Evolutionary conservation across 305 asterid genomes (phyloP).

Genomic region (Fraxinus ornus): DNA sequence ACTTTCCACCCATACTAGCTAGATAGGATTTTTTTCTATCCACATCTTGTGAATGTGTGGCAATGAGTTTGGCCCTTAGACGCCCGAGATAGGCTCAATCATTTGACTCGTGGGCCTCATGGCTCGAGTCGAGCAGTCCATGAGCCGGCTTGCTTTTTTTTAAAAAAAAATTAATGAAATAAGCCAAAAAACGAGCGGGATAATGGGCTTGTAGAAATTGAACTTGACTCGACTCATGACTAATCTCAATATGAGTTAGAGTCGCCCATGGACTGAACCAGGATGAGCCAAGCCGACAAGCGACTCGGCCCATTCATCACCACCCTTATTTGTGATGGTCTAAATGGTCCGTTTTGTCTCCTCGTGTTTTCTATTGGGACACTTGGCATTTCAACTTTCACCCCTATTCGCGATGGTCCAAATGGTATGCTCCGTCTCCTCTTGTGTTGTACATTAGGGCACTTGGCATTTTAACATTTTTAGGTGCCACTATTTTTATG

Average conservation of each 20-base stretch:
- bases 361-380: too few relatives aligned
- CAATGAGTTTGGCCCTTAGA: too few relatives aligned
- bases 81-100: not conserved
- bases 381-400: not conserved
- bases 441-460: too few relatives aligned
- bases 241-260: not conserved
- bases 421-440: too few relatives aligned
- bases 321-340: not conserved
- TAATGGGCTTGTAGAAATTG: not conserved
- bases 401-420: too few relatives aligned
- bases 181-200: too few relatives aligned
- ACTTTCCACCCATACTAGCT: not conserved
- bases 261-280: not conserved
- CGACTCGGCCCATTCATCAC: not conserved
- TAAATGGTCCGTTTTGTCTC: not conserved
- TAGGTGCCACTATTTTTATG: not conserved
- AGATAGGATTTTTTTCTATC: not conserved
- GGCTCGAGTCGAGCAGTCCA: not conserved
- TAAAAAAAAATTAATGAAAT: too few relatives aligned
- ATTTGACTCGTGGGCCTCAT: not conserved
- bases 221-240: not conserved
- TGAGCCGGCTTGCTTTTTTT: too few relatives aligned
- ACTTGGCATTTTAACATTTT: too few relatives aligned
- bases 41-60: too few relatives aligned
- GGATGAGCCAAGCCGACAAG: not conserved